Evolutionary conservation across 257 asterid species (phyloP).

Genomic region (Forsythia viridissima): DNA sequence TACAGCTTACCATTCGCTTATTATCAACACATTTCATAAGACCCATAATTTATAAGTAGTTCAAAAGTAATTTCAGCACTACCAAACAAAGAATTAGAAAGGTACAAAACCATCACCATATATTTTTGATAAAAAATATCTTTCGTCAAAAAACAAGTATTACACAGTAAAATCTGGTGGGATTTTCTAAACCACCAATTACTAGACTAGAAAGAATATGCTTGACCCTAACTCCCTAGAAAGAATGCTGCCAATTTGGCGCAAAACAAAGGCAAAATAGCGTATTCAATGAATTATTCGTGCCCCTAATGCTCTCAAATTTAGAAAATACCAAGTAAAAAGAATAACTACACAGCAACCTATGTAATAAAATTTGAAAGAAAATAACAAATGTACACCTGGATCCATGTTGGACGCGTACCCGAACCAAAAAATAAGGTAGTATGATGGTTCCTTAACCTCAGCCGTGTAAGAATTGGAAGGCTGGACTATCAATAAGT

Average conservation of each 20-base stretch:
- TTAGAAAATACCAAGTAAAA: no score
- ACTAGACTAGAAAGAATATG: neutral
- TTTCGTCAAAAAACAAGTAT: neutral
- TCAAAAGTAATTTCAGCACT: no score
- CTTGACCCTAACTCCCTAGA: conserved; percentile 14
- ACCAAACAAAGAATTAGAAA: neutral
- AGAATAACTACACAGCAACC: conserved; percentile 22
- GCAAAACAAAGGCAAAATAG: neutral
- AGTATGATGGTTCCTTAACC: conserved; percentile 26
- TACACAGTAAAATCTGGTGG: neutral
- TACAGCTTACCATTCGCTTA: no score
- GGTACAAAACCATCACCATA: neutral
- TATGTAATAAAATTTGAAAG: conserved; percentile 10
- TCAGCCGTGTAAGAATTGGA: conserved; percentile 56
- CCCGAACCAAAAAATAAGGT: neutral
- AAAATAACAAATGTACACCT: conserved; percentile 42
- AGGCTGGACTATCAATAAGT: conserved; percentile 53
- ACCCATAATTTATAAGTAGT: no score
- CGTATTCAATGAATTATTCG: no score
- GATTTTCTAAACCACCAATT: neutral
- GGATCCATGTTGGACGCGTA: conserved; percentile 9
- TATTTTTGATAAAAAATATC: neutral
- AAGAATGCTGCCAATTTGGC: conserved; percentile 27
- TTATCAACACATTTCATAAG: no score
- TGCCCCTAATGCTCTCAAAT: neutral